Conservation (phyloP, 1,284 basidiomycete species). For the Leccinum proximum region DNA sequence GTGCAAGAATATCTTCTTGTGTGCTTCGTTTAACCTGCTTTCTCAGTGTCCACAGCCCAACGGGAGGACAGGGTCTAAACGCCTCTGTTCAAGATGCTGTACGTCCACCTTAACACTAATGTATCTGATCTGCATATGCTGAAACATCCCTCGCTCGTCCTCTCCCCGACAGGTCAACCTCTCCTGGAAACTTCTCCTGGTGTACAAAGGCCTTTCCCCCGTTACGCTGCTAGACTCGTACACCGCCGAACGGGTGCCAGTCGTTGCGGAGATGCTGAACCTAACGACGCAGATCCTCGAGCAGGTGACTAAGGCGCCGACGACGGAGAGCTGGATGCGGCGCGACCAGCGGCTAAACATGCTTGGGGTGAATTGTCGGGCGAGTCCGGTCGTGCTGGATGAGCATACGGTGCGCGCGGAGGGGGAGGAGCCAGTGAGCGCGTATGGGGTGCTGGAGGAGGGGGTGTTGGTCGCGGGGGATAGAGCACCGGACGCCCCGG, state of each 20-base stretch:
- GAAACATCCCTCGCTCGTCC: not conserved
- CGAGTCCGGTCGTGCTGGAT: no score
- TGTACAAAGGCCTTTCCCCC: constrained; percentile 31
- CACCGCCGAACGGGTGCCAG: constrained; percentile 22
- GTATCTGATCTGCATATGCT: not conserved
- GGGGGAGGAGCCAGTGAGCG: not conserved
- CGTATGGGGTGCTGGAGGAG: not conserved
- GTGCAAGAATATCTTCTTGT: not conserved
- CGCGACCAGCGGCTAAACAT: no score
- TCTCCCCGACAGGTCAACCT: constrained; percentile 34
- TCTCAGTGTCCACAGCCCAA: constrained; percentile 42
- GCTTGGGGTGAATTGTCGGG: no score
- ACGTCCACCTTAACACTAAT: constrained; percentile 6
- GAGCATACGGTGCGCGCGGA: not conserved
- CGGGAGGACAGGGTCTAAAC: constrained; percentile 46
- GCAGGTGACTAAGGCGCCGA: not conserved
- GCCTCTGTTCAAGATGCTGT: constrained; percentile 39
- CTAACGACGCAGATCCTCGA: constrained; percentile 15
- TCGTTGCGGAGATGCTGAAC: constrained; percentile 36
- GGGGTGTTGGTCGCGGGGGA: not conserved
- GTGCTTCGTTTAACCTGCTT: not conserved
- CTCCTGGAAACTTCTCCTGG: constrained; percentile 35
- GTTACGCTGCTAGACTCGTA: not conserved
- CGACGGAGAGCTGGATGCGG: not conserved
- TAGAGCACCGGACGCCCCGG: no score